Evolutionary conservation across 441 rosid genomes (phyloP).

Genomic region (Bruguiera hainesii): DNA sequence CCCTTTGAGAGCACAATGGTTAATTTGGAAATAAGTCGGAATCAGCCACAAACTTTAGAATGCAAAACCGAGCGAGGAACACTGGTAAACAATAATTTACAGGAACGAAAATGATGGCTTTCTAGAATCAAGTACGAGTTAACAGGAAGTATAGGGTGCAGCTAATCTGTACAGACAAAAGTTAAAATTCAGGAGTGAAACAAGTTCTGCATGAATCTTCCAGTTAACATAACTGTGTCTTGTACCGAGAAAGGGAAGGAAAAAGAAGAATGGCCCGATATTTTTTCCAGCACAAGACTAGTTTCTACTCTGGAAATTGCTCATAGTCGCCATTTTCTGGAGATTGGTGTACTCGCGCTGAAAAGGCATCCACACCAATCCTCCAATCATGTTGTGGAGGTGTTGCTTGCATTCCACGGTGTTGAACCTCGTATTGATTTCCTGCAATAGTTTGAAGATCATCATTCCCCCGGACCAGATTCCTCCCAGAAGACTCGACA

Average conservation of each 20-base stretch:
- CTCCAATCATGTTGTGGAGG: constrained; percentile 57
- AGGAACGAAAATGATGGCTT: no score
- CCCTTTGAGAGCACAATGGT: background rate
- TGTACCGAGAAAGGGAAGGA: constrained; percentile 4
- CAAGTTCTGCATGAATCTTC: constrained; percentile 26
- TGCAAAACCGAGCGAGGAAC: constrained; percentile 1
- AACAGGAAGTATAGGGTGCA: constrained; percentile 15
- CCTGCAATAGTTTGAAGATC: constrained; percentile 54
- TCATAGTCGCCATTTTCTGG: constrained; percentile 65
- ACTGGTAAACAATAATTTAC: no score
- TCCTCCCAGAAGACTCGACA: constrained; percentile 56
- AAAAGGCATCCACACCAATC: constrained; percentile 44
- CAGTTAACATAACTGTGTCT: background rate
- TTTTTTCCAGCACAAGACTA: constrained; percentile 12
- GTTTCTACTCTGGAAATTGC: constrained; percentile 44
- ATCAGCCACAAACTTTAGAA: background rate
- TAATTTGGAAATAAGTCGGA: background rate
- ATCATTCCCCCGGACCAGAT: constrained; percentile 42
- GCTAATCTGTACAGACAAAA: constrained; percentile 42
- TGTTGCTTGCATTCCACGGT: constrained; percentile 45
- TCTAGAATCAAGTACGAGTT: background rate
- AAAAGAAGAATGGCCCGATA: constrained; percentile 3
- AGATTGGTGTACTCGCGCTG: constrained; percentile 41
- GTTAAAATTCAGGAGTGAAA: constrained; percentile 29
- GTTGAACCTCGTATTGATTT: constrained; percentile 58